Base-by-base conservation (phyloP, 768 basidiomycete species). In the Arthromyces matolae region DNA sequence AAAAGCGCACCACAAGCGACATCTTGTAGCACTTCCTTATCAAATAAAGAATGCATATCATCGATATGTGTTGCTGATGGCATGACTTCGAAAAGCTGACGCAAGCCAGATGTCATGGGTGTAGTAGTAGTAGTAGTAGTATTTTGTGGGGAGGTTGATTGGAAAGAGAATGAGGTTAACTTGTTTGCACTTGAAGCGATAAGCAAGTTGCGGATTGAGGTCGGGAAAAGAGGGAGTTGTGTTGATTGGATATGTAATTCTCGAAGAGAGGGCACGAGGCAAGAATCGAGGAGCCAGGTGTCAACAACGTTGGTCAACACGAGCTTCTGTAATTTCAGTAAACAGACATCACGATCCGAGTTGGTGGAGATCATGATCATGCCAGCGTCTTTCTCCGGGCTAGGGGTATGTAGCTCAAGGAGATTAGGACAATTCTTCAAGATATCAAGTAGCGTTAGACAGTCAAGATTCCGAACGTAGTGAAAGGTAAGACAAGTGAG, bases 251-350 rank as follows among this genome's bases (percentile, higher is more conserved):
- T 42, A 16, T 29, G 28, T 18, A 49, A n/a, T 20, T 49, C 35
- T n/a, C 20, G 33, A 22, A 49, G 42, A 9, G 48, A 49, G 31
- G 42, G 48, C 22, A 49, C 28, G 4, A 49, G 8, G 5, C 42
- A 36, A 4, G 42, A 43, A 13, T 49, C 48, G 13, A 49, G 37
- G 13, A 43, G 25, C 48, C 48, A 43, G n/a, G 27, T 49, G 31
- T 43, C 42, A n/a, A 37, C 8, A 6, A 49, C 40, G 20, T 37
- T 35, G 8, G 14, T 49, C 20, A 49, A 22, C n/a, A 23, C 25
- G 14, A 49, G 48, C 25, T 42, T 49, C 12, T 22, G 14, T 22
- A 49, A 36, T n/a, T 22, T 36, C 8, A 27, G 40, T 12, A 49
- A 12, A 39, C 16, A 28, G 36, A 42, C 8, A 36, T 28, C 5